Evolutionary conservation across 2,329 filamentous ascomycete species (phyloP), one percentile per base, ranked within the genome.

Genomic region (Fusarium circinatum): DNA sequence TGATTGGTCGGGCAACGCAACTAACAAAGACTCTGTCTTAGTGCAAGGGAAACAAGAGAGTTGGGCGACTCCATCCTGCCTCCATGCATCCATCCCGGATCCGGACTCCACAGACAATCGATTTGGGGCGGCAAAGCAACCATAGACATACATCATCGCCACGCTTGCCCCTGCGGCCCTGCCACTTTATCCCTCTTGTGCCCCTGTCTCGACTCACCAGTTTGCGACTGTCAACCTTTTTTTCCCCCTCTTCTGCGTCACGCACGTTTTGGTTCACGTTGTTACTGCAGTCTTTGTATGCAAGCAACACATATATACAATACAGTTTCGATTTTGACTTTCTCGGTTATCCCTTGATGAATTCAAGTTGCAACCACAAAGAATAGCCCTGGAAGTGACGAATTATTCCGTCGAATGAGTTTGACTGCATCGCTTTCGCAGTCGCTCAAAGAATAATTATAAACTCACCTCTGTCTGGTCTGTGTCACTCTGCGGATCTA

Each of bases 91-190:
- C 77, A 75, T 75, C 77, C 77, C 80, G 79, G 79, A 82, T 82
- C 79, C 79, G 79, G 80, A 80, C 78, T 78, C 80, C 79, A 80
- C 79, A 74, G 68, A 73, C 74, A 74, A 73, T 77, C 77, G 76
- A 78, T 76, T 77, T 77, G 77, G 76, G 78, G 78, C 76, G 74
- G 71, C 74, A 78, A 76, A 79, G 76, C 73, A 77, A 79, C 78
- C 78, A 78, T 70, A 80, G 74, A 70, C 60, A 80, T 77, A 80
- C 77, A 82, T 78, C 75, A 79, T 80, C 76, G 76, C 76, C 76
- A 78, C 76, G 76, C 74, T 74, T 78, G 75, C 74, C 76, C 75
- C 78, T 78, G 68, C 73, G 70, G 73, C 74, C 77, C 76, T 74
- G 67, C 67, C 69, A 71, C 76, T 76, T 70, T 69, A 75, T 61